Evolutionary conservation across 371 early-diverging fungal species (phyloP).

Genomic region (Mortierella sp.): DNA sequence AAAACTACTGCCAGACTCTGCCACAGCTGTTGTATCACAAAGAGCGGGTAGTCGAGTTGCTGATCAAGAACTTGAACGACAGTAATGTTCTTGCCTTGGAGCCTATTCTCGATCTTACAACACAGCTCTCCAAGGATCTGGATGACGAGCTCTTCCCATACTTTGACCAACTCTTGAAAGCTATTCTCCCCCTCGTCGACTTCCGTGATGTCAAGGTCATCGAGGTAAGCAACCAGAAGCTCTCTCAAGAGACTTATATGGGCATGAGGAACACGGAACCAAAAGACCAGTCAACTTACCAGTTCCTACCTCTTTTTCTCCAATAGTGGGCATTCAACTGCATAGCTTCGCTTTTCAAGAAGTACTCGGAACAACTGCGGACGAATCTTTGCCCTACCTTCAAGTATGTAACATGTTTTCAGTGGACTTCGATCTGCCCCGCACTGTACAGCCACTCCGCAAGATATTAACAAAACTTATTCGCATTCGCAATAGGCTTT

Average conservation of each 20-base stretch:
- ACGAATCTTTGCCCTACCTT: conserved; percentile 81
- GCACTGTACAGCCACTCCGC: background rate
- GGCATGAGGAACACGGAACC: background rate
- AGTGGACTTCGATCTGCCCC: no score
- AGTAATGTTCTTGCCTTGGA: conserved; percentile 76
- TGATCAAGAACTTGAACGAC: conserved; percentile 77
- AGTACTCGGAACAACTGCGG: conserved; percentile 78
- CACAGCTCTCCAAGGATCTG: conserved; percentile 89
- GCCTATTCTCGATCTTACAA: conserved; percentile 78
- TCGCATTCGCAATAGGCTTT: conserved; percentile 59
- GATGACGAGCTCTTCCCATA: conserved; percentile 92
- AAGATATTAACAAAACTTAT: background rate
- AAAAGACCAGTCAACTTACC: background rate
- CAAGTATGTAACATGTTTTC: conserved; percentile 52
- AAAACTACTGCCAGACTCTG: conserved; percentile 77
- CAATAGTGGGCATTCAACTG: conserved; percentile 84
- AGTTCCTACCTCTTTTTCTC: background rate
- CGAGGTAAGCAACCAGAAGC: conserved; percentile 67
- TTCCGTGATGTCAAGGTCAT: conserved; percentile 78
- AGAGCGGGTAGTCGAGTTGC: conserved; percentile 74
- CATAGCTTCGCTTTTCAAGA: conserved; percentile 93
- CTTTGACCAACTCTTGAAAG: conserved; percentile 72
- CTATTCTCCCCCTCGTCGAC: conserved; percentile 76
- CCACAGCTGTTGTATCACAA: conserved; percentile 93
- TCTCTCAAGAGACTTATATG: background rate